Evolutionary conservation across 2,329 filamentous ascomycete genomes (phyloP).

Genomic region (Ceratocystis huliohia): DNA sequence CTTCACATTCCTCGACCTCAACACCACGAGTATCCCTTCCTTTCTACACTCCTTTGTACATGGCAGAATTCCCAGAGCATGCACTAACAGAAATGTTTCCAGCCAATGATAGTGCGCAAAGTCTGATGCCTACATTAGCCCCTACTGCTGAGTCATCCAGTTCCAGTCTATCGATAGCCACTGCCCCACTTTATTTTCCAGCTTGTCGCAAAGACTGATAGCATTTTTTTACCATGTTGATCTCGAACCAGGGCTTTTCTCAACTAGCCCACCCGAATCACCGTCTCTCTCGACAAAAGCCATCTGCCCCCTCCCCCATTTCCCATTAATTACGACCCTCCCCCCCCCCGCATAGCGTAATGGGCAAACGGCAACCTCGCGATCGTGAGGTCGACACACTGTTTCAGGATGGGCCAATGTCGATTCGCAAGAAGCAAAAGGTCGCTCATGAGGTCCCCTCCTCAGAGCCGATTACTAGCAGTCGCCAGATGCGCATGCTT

Average conservation of each 20-base stretch:
- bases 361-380: conserved; percentile 36
- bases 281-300: not conserved
- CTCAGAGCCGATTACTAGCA: conserved; percentile 48
- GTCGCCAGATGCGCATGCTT: conserved; percentile 54
- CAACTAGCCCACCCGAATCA: not conserved
- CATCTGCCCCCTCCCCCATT: not conserved
- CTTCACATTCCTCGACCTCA: no score
- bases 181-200: conserved; percentile 19
- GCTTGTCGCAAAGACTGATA: conserved; percentile 16
- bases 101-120: no score
- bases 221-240: conserved; percentile 7
- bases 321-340: not conserved
- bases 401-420: conserved; percentile 24
- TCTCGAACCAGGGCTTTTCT: not conserved
- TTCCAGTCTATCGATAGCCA: conserved; percentile 12
- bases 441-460: conserved; percentile 44
- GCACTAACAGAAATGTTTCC: no score
- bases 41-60: no score
- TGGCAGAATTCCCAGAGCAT: no score
- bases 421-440: conserved; percentile 40
- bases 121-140: no score
- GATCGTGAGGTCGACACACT: conserved; percentile 32
- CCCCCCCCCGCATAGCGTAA: conserved; percentile 23
- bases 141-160: conserved; percentile 16
- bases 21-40: no score